Base-by-base conservation (phyloP, 148 eudicot genomes). In the Nepenthes gracilis region DNA sequence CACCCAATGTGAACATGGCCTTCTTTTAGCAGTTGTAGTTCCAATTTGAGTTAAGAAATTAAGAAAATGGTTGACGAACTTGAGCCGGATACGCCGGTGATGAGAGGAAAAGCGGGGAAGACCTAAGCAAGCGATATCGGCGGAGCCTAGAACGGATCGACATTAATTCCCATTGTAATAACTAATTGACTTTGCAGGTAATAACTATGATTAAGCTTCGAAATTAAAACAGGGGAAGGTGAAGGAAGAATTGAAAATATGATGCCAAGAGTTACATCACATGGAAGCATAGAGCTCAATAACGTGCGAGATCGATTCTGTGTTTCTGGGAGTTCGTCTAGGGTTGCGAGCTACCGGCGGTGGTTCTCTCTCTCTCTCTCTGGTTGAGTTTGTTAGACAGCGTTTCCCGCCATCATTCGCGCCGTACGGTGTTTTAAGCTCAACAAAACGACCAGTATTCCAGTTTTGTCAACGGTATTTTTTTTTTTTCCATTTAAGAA, bases 91-190 rank as follows among this genome's bases (percentile, higher is more conserved):
- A 12, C 73, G 83, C 72, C 78, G 78, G 77, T 76, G 78, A 53
- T 9, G 40, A 33, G 67, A 65, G 61, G 13, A 15, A 62, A 35
- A 23, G n/a, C 4, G 32, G 59, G 33, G 33, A 1, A n/a, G 36
- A 13, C 13, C 35, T 35, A 35, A 49, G 33, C 9, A n/a, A 23
- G 67, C 82, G 83, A 67, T 65, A 77, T 76, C 57, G 66, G 47
- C 76, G 88, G 81, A 84, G 81, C 74, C 62, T 54, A 77, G 82
- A 65, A 62, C 91, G 91, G 86, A 85, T 88, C 88, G 10, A 38
- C 71, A 77, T 73, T 80, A 74, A 86, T 64, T 64, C 12, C 32
- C 32, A 33, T 11, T 61, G 23, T 23, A 23, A 23, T 23, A 23
- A 23, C 23, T 23, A 23, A 23, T 23, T 23, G 23, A 23, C 23